These are phyloP conservation scores for Crassisporium funariophilum DNA, from an alignment of 768 basidiomycete species.

Conservation along the genomic window DNA sequence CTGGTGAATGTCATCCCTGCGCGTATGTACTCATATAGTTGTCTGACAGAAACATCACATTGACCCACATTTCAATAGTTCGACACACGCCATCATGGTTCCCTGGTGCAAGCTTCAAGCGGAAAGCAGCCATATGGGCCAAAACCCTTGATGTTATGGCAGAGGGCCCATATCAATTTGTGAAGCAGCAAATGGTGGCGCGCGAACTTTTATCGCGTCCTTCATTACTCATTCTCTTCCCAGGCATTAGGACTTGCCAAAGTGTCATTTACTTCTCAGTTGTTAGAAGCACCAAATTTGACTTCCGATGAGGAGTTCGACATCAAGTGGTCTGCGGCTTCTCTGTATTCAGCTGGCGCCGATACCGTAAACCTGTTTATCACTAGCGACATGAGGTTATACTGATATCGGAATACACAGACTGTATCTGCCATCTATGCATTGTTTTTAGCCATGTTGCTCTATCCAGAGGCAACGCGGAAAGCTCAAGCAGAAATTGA, in stretches of 20 bases:
- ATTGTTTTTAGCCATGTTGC: constrained; percentile 42
- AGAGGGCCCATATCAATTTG: constrained; percentile 45
- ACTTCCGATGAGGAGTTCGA: constrained; percentile 35
- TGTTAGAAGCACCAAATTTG: constrained; percentile 32
- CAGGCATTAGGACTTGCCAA: constrained; percentile 34
- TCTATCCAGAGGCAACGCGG: constrained; percentile 38
- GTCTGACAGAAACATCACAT: not conserved
- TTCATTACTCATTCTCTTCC: not conserved
- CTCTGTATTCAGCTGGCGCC: constrained; percentile 50
- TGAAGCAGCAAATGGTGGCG: constrained; percentile 48
- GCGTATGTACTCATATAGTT: constrained; percentile 25
- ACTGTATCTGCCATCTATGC: constrained; percentile 40
- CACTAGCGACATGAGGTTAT: not conserved
- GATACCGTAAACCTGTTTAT: constrained; percentile 34
- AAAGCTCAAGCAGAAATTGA: constrained; percentile 49
- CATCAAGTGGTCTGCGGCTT: constrained; percentile 47
- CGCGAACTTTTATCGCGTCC: constrained; percentile 7
- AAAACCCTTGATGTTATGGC: constrained; percentile 44
- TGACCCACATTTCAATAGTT: constrained; percentile 33
- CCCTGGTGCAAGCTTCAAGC: constrained; percentile 57
- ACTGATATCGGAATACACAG: constrained; percentile 20
- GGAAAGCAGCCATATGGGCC: constrained; percentile 47
- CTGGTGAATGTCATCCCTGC: constrained; percentile 54
- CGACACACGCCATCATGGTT: constrained; percentile 55
- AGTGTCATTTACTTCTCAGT: constrained; percentile 35